Evolutionary conservation across 177 flowering plant species (phyloP), one percentile per base, ranked within the genome.

Genomic region (Vitis hybrid): DNA sequence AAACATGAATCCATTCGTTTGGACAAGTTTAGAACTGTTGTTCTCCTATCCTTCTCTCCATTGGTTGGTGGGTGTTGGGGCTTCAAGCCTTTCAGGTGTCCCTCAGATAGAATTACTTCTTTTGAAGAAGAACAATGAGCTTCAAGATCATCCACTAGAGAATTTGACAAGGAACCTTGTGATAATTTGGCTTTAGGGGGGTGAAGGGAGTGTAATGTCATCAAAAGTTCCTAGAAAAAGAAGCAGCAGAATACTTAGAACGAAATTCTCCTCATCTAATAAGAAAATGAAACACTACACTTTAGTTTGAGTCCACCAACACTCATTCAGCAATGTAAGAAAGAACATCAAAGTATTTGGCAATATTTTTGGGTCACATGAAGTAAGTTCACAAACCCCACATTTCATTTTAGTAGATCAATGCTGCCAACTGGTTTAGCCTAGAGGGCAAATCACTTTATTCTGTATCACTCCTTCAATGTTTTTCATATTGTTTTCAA

Each of bases 131-230:
- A 66, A 51, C 66, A 18, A 17, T 32, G 58, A 56, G 54, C 46
- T 61, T 74, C 68, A 48, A 59, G 58, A 35, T 72, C 73, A 66
- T 69, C 74, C 32, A 12, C 63, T 20, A 11, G 66, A 55, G 63
- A 32, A 61, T 64, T 65, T 46, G 67, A 51, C 8, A 56, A 15
- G 35, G 77, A 62, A 17, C 53, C 66, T 53, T 78, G 78, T 24
- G 83, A 71, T 9, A 61, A 69, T 61, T 69, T 72, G 52, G 64
- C 68, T 32, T 80, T 82, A 11, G 13, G 59, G 70, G 86, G 70
- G 53, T 55, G 58, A 54, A 85, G 60, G 8, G 88, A 85, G 61
- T 78, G 73, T 53, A 88, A 72, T 62, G 69, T 84, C 76, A 88
- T 82, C 74, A 86, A 60, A 65, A 88, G 75, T 52, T 61, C 83